Percentiles rank a stretch among this genome's conserved stretches.
These are phyloP conservation scores for Pseudocercospora ulei DNA, from an alignment of 2,329 filamentous ascomycete species.

Conservation along the genomic window DNA sequence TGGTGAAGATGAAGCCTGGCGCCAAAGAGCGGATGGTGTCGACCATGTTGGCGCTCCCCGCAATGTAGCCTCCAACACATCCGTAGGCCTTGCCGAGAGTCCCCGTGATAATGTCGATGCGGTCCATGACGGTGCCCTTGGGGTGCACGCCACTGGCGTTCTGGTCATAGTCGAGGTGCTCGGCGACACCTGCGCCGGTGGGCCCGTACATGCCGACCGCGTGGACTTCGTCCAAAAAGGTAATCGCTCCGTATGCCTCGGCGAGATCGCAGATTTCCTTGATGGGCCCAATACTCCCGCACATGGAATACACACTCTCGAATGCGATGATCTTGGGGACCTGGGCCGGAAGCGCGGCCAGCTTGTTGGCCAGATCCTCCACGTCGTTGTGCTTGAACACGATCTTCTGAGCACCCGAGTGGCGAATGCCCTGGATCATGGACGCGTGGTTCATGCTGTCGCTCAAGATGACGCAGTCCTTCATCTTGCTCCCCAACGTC, in stretches of 20 bases:
- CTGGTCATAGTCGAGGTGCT: slow-evolving; percentile 89
- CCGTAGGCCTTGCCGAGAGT: slow-evolving; percentile 97
- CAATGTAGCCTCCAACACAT: slow-evolving; percentile 95
- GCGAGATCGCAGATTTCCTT: slow-evolving; percentile 91
- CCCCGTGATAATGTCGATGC: slow-evolving; percentile 93
- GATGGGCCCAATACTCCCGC: slow-evolving; percentile 90
- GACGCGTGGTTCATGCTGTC: slow-evolving; percentile 96
- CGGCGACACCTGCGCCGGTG: slow-evolving; percentile 86
- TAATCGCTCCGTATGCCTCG: slow-evolving; percentile 94
- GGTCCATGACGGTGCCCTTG: slow-evolving; percentile 81
- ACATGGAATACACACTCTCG: slow-evolving; percentile 99
- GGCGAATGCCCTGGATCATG: slow-evolving; percentile 98
- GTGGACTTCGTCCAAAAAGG: slow-evolving; percentile 96
- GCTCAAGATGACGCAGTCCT: slow-evolving; percentile 93
- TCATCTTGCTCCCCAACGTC: slow-evolving; percentile 91
- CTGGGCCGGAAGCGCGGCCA: slow-evolving; percentile 73
- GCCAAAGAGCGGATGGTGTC: slow-evolving; percentile 90
- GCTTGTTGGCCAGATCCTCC: slow-evolving; percentile 81
- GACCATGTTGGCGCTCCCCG: slow-evolving; percentile 73
- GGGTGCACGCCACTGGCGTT: slow-evolving; percentile 67
- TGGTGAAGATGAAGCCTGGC: slow-evolving; percentile 98
- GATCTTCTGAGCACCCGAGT: slow-evolving; percentile 92
- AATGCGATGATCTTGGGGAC: slow-evolving; percentile 97
- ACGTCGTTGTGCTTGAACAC: slow-evolving; percentile 98
- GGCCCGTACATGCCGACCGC: slow-evolving; percentile 99